Base-by-base conservation (phyloP, 2,329 filamentous ascomycete genomes). In the Aspergillus udagawae region DNA sequence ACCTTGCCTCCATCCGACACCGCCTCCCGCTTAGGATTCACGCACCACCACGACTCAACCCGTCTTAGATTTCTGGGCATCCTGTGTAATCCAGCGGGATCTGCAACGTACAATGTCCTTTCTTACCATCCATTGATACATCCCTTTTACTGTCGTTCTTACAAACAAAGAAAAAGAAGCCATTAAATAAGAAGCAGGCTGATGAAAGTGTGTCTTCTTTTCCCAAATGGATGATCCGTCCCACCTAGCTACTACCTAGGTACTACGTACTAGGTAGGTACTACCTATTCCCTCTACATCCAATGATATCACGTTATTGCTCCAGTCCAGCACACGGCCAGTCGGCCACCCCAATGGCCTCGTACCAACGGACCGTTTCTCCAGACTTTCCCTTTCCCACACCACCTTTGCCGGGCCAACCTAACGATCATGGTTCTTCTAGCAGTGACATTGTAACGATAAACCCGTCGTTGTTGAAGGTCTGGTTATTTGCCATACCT, bases 261-360 rank as follows among this genome's bases (percentile, higher is more conserved):
- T 38, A 38, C 32, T 17, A n/a, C n/a, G n/a, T n/a, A 38, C 32
- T 17, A 6, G 32, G 32, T 35, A 35, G 29, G 29, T 7, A 35
- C 32, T 17, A 17, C 32, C 32, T 17, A 17, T 55, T 38, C 29
- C 32, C n/a, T 38, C 27, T 54, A 60, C 60, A 54, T 61, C 60
- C 62, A 66, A 66, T 68, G 64, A 69, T 68, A 68, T 65, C 66
- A 67, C 67, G 61, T 42, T 56, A 52, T 54, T 53, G 58, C 54
- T 53, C 53, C 14, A 38, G 32, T 38, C 32, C 32, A 38, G 32
- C 32, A 38, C 32, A 38, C 14, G 32, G 14, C 32, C 32, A 38
- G 32, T 38, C 32, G 32, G 32, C 32, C 32, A 38, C 32, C 32
- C 32, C 32, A 38, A 38, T 38, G 14, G 32, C 32, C 32, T 58